Base-by-base conservation (phyloP, 441 rosid genomes). In the Lepidium campestre region DNA sequence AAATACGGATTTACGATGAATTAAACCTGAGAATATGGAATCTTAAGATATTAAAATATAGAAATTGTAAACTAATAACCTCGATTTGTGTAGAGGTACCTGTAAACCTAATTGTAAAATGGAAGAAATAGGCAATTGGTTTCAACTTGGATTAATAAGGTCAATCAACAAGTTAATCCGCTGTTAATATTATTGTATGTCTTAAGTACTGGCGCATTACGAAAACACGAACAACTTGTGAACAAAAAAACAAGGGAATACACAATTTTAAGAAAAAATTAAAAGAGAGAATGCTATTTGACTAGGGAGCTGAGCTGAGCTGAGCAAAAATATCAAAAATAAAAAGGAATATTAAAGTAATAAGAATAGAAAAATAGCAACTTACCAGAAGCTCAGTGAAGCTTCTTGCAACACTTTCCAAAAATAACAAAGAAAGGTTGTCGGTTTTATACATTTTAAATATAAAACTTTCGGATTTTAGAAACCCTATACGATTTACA, bases 361-460 rank as follows among this genome's bases (percentile, higher is more conserved):
- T 39, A 36, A 15, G 37, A 71, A 12, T 72, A 65, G 13, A 54
- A 60, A 64, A 61, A 23, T 37, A 54, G 64, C 73, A 67, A 67
- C 68, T 61, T 61, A 60, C 58, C 1, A 46, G 68, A 67, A 73
- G 71, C 50, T 64, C 54, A 48, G 66, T 72, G 71, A 65, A 72
- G 67, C 72, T 65, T 72, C 76, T 49, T 6, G 56, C 71, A 49
- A 47, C 77, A 67, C 68, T 73, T 73, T 60, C 77, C 68, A 46
- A 67, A 73, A 60, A 73, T 67, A 67, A 67, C 72, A 53, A 60
- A 37, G 44, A 15, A 35, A 36, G 12, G 13, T 73, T 60, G 68
- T 67, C 68, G 72, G 61, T 29, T 67, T 36, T 7, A 34, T 39
- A 53, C 53, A 36, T 29, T 61, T 45, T 37, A 67, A 53, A 59